phyloP scores from a whole-genome alignment of 352 stramenopile species.

The Elongisporangium prolatum region DNA sequence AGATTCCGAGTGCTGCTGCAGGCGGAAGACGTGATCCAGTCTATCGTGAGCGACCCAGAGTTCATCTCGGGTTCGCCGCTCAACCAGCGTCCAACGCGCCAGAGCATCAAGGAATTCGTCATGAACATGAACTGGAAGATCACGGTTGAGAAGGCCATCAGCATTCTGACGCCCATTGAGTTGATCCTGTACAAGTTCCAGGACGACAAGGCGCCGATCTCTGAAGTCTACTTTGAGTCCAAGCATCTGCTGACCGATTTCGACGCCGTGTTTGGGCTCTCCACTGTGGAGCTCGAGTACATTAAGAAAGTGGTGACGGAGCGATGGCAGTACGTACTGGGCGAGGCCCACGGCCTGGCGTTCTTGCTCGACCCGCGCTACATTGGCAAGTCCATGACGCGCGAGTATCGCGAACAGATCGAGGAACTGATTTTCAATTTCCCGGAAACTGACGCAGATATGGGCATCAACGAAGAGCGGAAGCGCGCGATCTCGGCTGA shows the following conservation, averaged over 20 bases:
- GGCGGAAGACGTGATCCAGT: conserved; percentile 66
- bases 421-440: conserved; percentile 83
- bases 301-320: conserved; percentile 82
- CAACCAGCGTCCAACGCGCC: conserved; percentile 49
- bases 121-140: conserved; percentile 73
- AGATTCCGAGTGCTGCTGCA: conserved; percentile 66
- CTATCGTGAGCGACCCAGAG: conserved; percentile 62
- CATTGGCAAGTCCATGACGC: conserved; percentile 80
- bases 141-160: conserved; percentile 77
- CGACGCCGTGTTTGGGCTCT: conserved; percentile 65
- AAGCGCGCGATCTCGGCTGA: conserved; percentile 65
- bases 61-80: conserved; percentile 37
- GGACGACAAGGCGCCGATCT: conserved; percentile 72
- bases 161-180: conserved; percentile 73
- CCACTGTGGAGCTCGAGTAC: conserved; percentile 66
- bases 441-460: conserved; percentile 58
- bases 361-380: conserved; percentile 76
- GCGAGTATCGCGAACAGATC: conserved; percentile 79
- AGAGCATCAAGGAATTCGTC: conserved; percentile 73
- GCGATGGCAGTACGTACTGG: conserved; percentile 68
- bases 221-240: conserved; percentile 79
- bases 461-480: conserved; percentile 61
- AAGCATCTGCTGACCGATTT: conserved; percentile 78
- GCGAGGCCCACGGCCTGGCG: conserved; percentile 66
- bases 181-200: conserved; percentile 83